Conservation (phyloP, 306 rosid species). For the Cucumis hystrix region DNA sequence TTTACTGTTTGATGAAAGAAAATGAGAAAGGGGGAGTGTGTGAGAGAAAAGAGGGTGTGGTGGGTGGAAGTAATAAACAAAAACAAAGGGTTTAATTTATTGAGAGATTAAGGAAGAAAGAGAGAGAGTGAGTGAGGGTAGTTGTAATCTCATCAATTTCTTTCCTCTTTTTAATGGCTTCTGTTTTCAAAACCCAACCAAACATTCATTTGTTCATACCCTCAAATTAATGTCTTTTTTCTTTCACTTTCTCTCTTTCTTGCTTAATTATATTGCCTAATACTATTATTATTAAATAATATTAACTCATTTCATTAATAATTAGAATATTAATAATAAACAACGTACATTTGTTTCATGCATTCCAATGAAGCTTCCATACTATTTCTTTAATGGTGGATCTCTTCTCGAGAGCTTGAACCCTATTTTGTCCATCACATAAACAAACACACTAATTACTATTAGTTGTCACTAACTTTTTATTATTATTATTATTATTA, state of each 20-base stretch:
- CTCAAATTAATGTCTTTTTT: not conserved
- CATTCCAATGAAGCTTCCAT: not conserved
- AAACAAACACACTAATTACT: too few species aligned
- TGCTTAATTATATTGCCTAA: too few species aligned
- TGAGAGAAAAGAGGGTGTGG: not conserved
- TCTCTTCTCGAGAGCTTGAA: not conserved
- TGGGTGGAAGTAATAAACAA: conserved; percentile 6
- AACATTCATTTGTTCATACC: not conserved
- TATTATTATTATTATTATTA: too few species aligned
- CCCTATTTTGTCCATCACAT: not conserved
- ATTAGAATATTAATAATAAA: too few species aligned
- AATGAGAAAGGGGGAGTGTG: not conserved
- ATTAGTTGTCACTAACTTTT: too few species aligned
- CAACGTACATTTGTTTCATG: too few species aligned
- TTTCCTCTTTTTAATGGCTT: not conserved
- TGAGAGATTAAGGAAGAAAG: not conserved
- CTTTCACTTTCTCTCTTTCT: not conserved
- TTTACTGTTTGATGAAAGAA: not conserved
- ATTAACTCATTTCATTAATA: too few species aligned
- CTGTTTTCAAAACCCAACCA: not conserved
- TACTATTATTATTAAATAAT: too few species aligned
- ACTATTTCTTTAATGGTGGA: not conserved
- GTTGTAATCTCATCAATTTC: conserved; percentile 1
- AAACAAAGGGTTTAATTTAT: not conserved
- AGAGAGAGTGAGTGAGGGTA: not conserved